Base-by-base conservation (phyloP, 192 early-diverging fungal genomes). In the Backusella psychrophila region DNA sequence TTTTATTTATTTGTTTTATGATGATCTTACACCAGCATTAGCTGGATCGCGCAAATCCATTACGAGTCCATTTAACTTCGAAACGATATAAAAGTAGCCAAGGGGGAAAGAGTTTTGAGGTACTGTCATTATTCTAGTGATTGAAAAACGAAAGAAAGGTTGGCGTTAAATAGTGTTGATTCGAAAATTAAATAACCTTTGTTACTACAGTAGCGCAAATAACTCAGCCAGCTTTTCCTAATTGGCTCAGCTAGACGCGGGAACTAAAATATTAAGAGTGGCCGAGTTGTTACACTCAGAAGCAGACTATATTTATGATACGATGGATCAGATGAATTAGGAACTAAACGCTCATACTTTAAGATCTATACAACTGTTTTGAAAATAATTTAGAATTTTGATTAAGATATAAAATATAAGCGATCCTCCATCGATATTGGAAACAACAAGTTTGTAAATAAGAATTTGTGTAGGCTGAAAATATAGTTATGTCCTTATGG, bases 51-150 rank as follows among this genome's bases (percentile, higher is more conserved):
- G 53, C 12, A 81, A 67, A 42, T 81, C 75, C 4, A 81, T 23
- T n/a, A 71, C 80, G n/a, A 77, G 59, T 9, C 66, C 76, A 26
- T 74, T 81, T 34, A 77, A 38, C 19, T 67, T 69, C 31, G 76
- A 78, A 38, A 77, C 31, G 29, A 81, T 71, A 56, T 74, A 81
- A 44, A 81, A 81, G 42, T 75, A 81, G 0, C 80, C 80, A 70
- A 77, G 59, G 65, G 80, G 80, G 59, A 81, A 81, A 3, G 29
- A 31, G 8, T 7, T 44, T 42, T 74, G 36, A 23, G 72, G 59
- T 66, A 66, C 69, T 34, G 78, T 79, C 78, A 79, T 75, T 66
- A 66, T 29, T 52, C 17, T 69, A 39, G 34, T 19, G 19, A 35
- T 23, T 46, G 35, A 35, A 69, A 23, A 17, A 65, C 46, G 17